Conservation (phyloP, 768 basidiomycete species). For the Clitopilus passeckerianus region DNA sequence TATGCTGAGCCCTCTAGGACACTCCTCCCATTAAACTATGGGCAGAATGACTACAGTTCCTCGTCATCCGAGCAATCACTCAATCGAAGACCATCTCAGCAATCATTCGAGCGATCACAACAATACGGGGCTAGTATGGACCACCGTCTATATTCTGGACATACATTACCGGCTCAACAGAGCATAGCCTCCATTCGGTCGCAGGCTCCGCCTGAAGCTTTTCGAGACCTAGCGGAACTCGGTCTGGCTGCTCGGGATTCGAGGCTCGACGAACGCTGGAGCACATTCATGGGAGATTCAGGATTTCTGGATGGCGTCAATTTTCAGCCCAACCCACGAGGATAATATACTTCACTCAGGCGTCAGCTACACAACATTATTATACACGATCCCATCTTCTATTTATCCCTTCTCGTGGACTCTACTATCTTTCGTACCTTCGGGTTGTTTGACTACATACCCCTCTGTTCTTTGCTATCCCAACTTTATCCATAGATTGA, state of each 20-base stretch:
- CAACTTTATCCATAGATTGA: no score
- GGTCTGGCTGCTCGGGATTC: conserved; percentile 56
- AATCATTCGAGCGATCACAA: background rate
- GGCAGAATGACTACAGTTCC: background rate
- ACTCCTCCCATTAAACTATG: background rate
- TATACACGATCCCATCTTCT: no score
- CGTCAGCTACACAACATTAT: background rate
- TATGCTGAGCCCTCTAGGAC: background rate
- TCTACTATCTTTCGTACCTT: no score
- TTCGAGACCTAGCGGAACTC: conserved; percentile 46
- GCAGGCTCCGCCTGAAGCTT: conserved; percentile 19
- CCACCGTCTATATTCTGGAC: background rate
- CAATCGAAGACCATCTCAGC: background rate
- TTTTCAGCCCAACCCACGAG: conserved; percentile 2
- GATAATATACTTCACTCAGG: background rate
- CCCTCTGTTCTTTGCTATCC: no score
- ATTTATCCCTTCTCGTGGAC: no score
- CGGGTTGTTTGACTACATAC: no score
- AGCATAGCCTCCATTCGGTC: conserved; percentile 3
- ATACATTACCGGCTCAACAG: background rate
- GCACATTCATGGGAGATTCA: conserved; percentile 56
- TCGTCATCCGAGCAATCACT: background rate
- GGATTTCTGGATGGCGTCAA: conserved; percentile 31
- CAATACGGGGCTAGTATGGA: background rate
- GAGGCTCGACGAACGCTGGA: conserved; percentile 53